phyloP scores from a whole-genome alignment of 2,329 filamentous ascomycete genomes.

The Hypoxylon sp. region DNA sequence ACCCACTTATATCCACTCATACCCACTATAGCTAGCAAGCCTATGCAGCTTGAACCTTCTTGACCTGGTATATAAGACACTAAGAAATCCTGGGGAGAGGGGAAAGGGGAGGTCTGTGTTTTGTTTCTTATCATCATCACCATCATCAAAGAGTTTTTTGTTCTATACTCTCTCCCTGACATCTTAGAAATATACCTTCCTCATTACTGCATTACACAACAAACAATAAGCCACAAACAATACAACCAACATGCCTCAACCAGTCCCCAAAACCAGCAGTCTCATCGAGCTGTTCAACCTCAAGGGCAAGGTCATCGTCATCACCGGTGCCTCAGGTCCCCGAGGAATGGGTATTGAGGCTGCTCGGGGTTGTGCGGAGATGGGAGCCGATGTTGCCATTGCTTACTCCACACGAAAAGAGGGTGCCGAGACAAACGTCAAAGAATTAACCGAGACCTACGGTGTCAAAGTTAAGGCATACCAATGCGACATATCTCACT shows the following conservation, averaged over 20 bases:
- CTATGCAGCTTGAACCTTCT: no score
- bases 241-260: constrained; percentile 61
- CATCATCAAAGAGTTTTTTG: no score
- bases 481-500: constrained; percentile 66
- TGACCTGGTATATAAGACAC: neutral
- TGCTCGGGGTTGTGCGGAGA: constrained; percentile 74
- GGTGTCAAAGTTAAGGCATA: constrained; percentile 72
- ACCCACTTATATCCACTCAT: constrained; percentile 32
- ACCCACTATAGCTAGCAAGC: neutral
- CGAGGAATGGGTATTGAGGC: constrained; percentile 76
- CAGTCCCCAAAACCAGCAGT: constrained; percentile 63
- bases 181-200: no score
- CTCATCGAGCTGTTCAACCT: constrained; percentile 75
- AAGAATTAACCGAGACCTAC: constrained; percentile 70
- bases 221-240: no score
- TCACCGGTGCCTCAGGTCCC: constrained; percentile 74
- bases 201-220: no score
- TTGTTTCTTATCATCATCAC: no score
- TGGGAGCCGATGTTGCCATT: constrained; percentile 74
- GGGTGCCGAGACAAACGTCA: constrained; percentile 71
- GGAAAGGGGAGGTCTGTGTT: no score
- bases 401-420: constrained; percentile 77
- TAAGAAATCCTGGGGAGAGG: no score
- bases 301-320: constrained; percentile 75
- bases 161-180: no score